A percentile compares a stretch with the other conserved stretches of the same genome.
These are phyloP conservation scores for Neonothopanus nambi DNA, from an alignment of 1,284 basidiomycete genomes.

Conservation along the genomic window DNA sequence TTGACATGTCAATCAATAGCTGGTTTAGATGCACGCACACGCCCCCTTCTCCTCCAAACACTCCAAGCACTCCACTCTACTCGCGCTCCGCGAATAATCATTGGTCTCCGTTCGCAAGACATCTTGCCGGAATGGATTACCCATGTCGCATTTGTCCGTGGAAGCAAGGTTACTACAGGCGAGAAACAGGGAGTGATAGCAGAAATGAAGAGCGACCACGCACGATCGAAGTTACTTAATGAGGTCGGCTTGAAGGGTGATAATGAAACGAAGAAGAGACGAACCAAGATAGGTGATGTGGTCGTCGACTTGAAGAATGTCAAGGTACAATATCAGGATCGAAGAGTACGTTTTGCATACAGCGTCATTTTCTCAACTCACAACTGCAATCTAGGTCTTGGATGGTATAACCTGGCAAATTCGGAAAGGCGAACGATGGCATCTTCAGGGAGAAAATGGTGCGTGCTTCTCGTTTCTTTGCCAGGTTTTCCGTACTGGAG, in stretches of 20 bases:
- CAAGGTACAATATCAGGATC: slow-evolving; percentile 68
- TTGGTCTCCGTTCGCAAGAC: slow-evolving; percentile 83
- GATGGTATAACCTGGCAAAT: slow-evolving; percentile 81
- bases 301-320: slow-evolving; percentile 67
- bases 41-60: slow-evolving; percentile 57
- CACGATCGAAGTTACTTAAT: too few species aligned
- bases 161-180: slow-evolving; percentile 48
- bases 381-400: slow-evolving; percentile 56
- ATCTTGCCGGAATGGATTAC: slow-evolving; percentile 83
- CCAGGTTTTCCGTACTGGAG: not conserved
- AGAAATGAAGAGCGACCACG: slow-evolving; percentile 14
- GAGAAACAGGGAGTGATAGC: slow-evolving; percentile 39
- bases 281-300: slow-evolving; percentile 29
- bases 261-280: not conserved
- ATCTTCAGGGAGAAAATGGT: slow-evolving; percentile 87
- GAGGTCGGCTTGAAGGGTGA: not conserved
- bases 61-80: slow-evolving; percentile 60
- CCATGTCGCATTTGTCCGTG: slow-evolving; percentile 66
- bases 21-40: slow-evolving; percentile 66
- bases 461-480: slow-evolving; percentile 18
- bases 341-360: slow-evolving; percentile 44
- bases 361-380: not conserved
- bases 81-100: slow-evolving; percentile 61
- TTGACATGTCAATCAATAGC: slow-evolving; percentile 41
- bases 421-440: slow-evolving; percentile 79